These are phyloP conservation scores for Podospora conica DNA, from an alignment of 495 filamentous ascomycete genomes.

Conservation along the genomic window DNA sequence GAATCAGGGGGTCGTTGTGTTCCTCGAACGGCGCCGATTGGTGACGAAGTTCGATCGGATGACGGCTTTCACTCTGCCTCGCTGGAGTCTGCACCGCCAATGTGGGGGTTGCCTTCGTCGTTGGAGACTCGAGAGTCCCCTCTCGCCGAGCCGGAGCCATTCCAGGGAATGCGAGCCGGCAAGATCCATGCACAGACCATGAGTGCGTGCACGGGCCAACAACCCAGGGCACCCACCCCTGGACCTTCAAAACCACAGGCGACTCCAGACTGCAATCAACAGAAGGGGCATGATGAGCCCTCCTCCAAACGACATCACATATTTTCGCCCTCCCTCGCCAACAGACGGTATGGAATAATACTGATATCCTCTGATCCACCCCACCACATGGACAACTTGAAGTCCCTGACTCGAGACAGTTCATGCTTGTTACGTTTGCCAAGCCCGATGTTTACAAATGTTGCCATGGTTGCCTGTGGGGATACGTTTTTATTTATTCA, in stretches of 20 bases:
- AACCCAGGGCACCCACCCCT: neutral
- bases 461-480: neutral
- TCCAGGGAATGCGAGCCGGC: neutral
- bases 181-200: constrained; percentile 5
- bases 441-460: neutral
- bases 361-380: constrained; percentile 51
- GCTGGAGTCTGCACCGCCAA: neutral
- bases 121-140: neutral
- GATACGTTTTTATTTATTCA: neutral
- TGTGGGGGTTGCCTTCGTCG: neutral
- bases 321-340: constrained; percentile 27
- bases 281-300: constrained; percentile 53
- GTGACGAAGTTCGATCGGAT: constrained; percentile 4
- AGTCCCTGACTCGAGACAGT: constrained; percentile 49
- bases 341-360: constrained; percentile 30
- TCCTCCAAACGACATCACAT: constrained; percentile 33
- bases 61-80: neutral
- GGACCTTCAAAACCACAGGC: neutral
- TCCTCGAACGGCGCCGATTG: neutral
- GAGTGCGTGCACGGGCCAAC: too few species aligned
- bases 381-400: constrained; percentile 55
- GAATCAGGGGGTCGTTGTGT: neutral
- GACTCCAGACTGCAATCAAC: constrained; percentile 47
- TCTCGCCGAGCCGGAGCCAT: neutral
- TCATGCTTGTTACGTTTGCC: constrained; percentile 25